A percentile compares a stretch with the other conserved stretches of the same genome.
These are phyloP conservation scores for Skeletonema marinoi DNA, from an alignment of 108 stramenopile species.

Conservation along the genomic window DNA sequence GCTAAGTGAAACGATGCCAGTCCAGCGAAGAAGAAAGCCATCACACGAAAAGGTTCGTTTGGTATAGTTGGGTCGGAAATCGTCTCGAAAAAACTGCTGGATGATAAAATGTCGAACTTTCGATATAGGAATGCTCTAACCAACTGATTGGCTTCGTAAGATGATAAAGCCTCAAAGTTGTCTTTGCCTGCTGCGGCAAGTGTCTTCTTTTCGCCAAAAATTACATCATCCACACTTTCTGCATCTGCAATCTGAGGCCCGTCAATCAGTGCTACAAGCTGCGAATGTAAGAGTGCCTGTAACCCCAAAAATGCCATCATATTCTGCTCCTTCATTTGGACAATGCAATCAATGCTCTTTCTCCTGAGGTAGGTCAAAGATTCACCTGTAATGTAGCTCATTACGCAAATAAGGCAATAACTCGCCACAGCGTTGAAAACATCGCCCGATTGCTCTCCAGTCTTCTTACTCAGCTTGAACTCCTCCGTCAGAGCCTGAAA, in stretches of 20 bases:
- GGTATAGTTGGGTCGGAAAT: background rate
- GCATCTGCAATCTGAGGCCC: background rate
- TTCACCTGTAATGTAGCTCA: constrained; percentile 14
- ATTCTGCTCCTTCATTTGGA: constrained; percentile 7
- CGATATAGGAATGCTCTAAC: constrained; percentile 2
- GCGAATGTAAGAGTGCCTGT: constrained; percentile 1
- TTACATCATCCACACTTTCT: background rate
- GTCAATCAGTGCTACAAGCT: background rate
- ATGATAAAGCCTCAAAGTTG: background rate
- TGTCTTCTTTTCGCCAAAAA: background rate
- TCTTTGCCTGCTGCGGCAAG: background rate
- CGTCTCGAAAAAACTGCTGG: background rate
- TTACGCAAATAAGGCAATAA: background rate
- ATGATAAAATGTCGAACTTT: background rate
- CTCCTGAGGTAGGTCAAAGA: background rate
- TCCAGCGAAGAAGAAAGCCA: background rate
- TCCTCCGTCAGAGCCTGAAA: constrained; percentile 10
- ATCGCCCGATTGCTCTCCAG: constrained; percentile 15
- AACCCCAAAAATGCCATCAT: background rate
- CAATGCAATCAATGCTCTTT: constrained; percentile 4
- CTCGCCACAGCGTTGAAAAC: background rate
- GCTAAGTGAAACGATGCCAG: constrained; percentile 1
- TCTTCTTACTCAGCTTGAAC: background rate
- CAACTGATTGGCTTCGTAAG: background rate
- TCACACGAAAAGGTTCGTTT: background rate